Evolutionary conservation across 768 basidiomycete genomes (phyloP), one percentile per base, ranked within the genome.

Genomic region (Amanita pallidorosea): DNA sequence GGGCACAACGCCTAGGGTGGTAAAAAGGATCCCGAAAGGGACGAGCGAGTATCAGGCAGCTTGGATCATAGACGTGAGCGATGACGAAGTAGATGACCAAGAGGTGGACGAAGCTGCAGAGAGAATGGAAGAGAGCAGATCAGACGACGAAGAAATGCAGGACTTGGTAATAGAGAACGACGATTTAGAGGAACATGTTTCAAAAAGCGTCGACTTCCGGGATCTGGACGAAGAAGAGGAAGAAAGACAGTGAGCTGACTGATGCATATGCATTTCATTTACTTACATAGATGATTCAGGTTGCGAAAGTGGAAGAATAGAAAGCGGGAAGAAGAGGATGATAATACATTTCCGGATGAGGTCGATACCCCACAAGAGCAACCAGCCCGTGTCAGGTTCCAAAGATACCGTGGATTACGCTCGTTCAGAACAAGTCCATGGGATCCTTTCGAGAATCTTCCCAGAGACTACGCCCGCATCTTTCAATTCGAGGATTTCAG

Each of bases 401-500:
- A 91, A 59, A 79, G 94, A 44, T 99, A 83, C 64, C 82, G 95
- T 52, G 95, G 95, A 7, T 65, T 99, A 67, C 81, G 82, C 43
- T 92, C 88, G 12, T 89, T 99, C 75, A 73, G 95, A 34, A 98
- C 95, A 5, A 93, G 89, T 62, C 90, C 89, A 34, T 99, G 95
- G 96, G 96, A 98, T 63, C 84, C 95, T 7, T 97, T 86, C 58
- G 95, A 99, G 67, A 94, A 94, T 60, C 72, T 99, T 9, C 95
- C 95, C 11, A 69, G 84, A 45, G 93, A 99, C 62, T 98, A 98
- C 60, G 91, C 86, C 2, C 77, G 86, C 37, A 95, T 97, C 58
- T 99, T 98, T 69, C 89, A 93, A 63, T 96, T 98, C 60, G 93
- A 97, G 66, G 89, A 94, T 58, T 96, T 87, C 70, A 88, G 82